Evolutionary conservation across 1,284 basidiomycete species (phyloP).

Genomic region (Moesziomyces aphidis): DNA sequence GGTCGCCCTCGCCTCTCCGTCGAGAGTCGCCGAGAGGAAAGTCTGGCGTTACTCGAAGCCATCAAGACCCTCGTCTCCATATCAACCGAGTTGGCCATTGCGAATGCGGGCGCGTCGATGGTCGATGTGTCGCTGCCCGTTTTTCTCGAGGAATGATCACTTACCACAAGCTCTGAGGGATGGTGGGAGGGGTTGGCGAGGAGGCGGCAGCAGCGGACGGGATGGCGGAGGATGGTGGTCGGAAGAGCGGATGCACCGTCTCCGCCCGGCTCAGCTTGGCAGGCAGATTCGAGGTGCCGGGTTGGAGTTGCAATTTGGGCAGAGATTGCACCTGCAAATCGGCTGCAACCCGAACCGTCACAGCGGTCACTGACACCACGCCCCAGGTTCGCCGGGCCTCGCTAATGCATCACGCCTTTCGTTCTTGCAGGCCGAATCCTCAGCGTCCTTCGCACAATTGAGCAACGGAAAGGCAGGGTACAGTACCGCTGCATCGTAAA

Average conservation of each 20-base stretch:
- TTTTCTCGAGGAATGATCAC: conserved; percentile 4
- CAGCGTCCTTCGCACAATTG: neutral
- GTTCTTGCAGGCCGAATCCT: neutral
- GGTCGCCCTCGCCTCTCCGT: too few relatives aligned
- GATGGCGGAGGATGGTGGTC: conserved; percentile 38
- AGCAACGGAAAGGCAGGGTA: too few relatives aligned
- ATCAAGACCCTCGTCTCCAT: too few relatives aligned
- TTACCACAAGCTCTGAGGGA: conserved; percentile 48
- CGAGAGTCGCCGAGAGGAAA: too few relatives aligned
- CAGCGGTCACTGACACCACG: neutral
- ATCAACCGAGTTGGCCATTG: too few relatives aligned
- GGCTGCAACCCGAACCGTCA: neutral
- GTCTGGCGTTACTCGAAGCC: too few relatives aligned
- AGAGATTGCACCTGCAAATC: neutral
- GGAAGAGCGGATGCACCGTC: conserved; percentile 1
- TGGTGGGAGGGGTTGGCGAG: conserved; percentile 17
- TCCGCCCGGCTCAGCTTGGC: neutral
- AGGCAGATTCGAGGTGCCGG: neutral
- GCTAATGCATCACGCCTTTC: neutral
- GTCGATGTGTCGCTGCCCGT: neutral
- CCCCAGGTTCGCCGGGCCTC: neutral
- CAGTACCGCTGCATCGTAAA: too few relatives aligned
- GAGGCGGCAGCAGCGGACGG: conserved; percentile 22
- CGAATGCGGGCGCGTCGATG: neutral
- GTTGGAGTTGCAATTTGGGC: too few relatives aligned